A percentile compares a stretch with the other conserved stretches of the same genome.
Conservation (phyloP, 1,284 basidiomycete genomes). For the Cryptococcus depauperatus region DNA sequence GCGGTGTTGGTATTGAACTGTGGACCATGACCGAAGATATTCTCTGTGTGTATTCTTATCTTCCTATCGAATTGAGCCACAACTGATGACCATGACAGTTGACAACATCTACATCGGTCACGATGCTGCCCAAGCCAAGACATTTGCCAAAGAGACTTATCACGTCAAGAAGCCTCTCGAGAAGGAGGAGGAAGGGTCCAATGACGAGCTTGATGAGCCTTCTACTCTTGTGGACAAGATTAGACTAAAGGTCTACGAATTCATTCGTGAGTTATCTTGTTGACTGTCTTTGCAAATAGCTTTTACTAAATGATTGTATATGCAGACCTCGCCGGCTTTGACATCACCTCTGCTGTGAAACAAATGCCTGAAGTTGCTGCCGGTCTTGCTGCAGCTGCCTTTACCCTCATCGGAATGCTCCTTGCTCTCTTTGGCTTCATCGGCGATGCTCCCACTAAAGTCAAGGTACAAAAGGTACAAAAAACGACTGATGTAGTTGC, state of each 20-base stretch:
- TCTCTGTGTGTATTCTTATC: conserved; percentile 51
- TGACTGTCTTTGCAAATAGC: neutral
- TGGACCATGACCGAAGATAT: conserved; percentile 99
- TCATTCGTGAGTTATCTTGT: conserved; percentile 31
- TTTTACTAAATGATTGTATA: neutral
- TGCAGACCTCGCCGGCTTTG: conserved; percentile 29
- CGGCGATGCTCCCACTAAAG: conserved; percentile 47
- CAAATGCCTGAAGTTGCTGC: conserved; percentile 75
- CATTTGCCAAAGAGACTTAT: conserved; percentile 73
- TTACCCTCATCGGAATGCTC: conserved; percentile 76
- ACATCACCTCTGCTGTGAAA: conserved; percentile 58
- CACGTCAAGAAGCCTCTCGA: conserved; percentile 59
- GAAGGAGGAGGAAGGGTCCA: conserved; percentile 44
- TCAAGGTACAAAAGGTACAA: no score
- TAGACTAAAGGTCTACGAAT: conserved; percentile 40
- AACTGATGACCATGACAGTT: conserved; percentile 39
- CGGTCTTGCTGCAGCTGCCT: conserved; percentile 59
- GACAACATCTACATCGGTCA: conserved; percentile 91
- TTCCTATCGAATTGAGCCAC: neutral
- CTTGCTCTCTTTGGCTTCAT: conserved; percentile 69
- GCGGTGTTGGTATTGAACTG: conserved; percentile 90
- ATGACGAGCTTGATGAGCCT: conserved; percentile 34
- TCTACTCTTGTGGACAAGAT: conserved; percentile 34
- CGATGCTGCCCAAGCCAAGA: conserved; percentile 71
- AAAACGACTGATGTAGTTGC: conserved; percentile 19